Evolutionary conservation across 352 stramenopile species (phyloP).

Genomic region (Blastocystis hominis): DNA sequence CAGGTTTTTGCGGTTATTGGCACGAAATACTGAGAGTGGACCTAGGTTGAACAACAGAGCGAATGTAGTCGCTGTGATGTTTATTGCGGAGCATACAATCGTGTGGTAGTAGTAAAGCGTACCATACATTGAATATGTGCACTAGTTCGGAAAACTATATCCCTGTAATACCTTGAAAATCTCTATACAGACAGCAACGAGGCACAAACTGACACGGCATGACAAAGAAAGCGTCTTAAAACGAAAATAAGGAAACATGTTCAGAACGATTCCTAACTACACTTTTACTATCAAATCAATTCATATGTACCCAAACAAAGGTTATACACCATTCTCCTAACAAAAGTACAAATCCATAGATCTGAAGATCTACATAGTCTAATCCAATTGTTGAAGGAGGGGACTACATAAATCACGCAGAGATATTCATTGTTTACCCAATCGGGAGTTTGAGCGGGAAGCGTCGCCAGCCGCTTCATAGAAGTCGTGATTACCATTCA

Average conservation of each 20-base stretch:
- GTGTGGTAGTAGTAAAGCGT: constrained; percentile 39
- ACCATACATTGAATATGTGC: constrained; percentile 18
- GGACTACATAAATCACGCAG: background rate
- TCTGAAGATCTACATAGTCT: background rate
- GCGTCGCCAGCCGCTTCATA: constrained; percentile 11
- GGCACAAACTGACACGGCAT: constrained; percentile 23
- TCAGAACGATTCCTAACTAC: constrained; percentile 41
- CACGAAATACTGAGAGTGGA: constrained; percentile 27
- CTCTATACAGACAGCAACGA: constrained; percentile 19
- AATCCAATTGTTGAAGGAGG: background rate
- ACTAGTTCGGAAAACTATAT: background rate
- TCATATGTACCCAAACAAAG: constrained; percentile 4
- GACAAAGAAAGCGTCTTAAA: constrained; percentile 34
- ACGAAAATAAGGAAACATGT: constrained; percentile 24
- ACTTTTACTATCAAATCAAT: background rate
- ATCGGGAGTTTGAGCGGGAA: constrained; percentile 39
- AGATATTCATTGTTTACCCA: background rate
- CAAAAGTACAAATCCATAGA: constrained; percentile 31
- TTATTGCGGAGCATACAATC: constrained; percentile 10
- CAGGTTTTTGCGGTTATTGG: constrained; percentile 46
- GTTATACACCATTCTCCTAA: constrained; percentile 34
- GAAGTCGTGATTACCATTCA: background rate
- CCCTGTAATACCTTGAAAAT: background rate
- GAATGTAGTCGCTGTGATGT: constrained; percentile 34
- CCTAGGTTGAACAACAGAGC: constrained; percentile 46